Conservation (phyloP, 768 basidiomycete species). For the Termitomyces sp. region DNA sequence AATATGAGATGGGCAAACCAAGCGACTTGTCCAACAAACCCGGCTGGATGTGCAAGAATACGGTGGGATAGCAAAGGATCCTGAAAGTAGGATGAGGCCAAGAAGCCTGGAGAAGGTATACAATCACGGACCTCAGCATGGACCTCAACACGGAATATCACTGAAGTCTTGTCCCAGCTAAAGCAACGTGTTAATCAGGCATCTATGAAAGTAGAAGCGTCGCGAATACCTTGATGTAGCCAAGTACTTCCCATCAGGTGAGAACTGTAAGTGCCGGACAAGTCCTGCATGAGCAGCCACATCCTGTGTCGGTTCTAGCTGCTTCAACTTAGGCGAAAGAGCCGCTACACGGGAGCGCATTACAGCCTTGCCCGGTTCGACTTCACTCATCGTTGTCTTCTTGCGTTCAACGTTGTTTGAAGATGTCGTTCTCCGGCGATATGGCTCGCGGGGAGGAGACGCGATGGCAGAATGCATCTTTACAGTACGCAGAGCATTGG, state of each 20-base stretch:
- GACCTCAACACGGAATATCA: slow-evolving; percentile 65
- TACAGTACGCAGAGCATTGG: slow-evolving; percentile 38
- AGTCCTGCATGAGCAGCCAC: slow-evolving; percentile 63
- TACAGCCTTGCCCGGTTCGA: slow-evolving; percentile 29
- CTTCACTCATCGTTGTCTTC: slow-evolving; percentile 22
- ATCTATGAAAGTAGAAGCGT: background rate
- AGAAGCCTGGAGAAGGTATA: background rate
- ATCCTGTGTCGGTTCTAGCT: slow-evolving; percentile 54
- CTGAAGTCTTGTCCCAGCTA: slow-evolving; percentile 71
- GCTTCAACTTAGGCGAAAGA: slow-evolving; percentile 53
- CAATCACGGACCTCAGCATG: slow-evolving; percentile 45
- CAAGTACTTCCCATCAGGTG: slow-evolving; percentile 68
- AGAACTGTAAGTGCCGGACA: slow-evolving; percentile 73
- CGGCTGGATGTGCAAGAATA: slow-evolving; percentile 61
- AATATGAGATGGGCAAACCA: slow-evolving; percentile 33
- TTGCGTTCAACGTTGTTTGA: slow-evolving; percentile 25
- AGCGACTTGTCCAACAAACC: slow-evolving; percentile 76
- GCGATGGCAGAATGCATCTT: slow-evolving; percentile 33
- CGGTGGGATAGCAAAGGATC: slow-evolving; percentile 58
- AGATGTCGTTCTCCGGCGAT: slow-evolving; percentile 33
- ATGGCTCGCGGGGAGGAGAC: slow-evolving; percentile 20
- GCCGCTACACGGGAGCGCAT: slow-evolving; percentile 51
- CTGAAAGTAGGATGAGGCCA: slow-evolving; percentile 25
- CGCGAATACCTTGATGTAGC: slow-evolving; percentile 63
- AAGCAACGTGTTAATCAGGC: background rate